phyloP scores from a whole-genome alignment of 2,329 filamentous ascomycete genomes.

The Stagonosporopsis vannaccii region DNA sequence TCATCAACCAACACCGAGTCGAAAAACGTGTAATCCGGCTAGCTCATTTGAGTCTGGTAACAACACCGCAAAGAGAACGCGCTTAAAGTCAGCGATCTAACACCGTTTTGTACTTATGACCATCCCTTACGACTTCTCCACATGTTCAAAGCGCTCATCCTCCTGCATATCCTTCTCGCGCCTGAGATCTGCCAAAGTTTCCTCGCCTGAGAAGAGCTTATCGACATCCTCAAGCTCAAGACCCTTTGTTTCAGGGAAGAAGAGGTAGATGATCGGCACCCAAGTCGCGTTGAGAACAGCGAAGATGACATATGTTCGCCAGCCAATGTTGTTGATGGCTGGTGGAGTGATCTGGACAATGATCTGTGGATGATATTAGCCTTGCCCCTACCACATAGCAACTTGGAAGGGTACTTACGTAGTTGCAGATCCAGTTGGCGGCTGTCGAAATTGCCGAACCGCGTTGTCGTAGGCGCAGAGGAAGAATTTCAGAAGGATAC shows the following conservation, averaged over 20 bases:
- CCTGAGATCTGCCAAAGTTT: constrained; percentile 12
- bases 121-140: neutral
- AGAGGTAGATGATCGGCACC: constrained; percentile 55
- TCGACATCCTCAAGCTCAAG: constrained; percentile 23
- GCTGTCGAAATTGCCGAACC: constrained; percentile 19
- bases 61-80: neutral
- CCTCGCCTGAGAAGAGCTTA: constrained; percentile 21
- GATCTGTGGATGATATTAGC: constrained; percentile 7
- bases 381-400: neutral
- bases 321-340: constrained; percentile 47
- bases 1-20: no score
- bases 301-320: constrained; percentile 33
- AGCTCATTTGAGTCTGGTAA: no score
- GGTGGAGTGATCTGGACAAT: constrained; percentile 48
- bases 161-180: constrained; percentile 13
- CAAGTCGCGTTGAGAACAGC: constrained; percentile 43
- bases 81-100: neutral
- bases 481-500: constrained; percentile 20
- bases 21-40: no score
- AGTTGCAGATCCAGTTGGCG: constrained; percentile 22
- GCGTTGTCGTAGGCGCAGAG: constrained; percentile 19
- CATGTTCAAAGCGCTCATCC: constrained; percentile 7
- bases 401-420: constrained; percentile 1
- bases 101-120: neutral
- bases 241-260: constrained; percentile 59